Evolutionary conservation across 2,329 filamentous ascomycete genomes (phyloP).

Genomic region (Nothomitra cinnamomea): DNA sequence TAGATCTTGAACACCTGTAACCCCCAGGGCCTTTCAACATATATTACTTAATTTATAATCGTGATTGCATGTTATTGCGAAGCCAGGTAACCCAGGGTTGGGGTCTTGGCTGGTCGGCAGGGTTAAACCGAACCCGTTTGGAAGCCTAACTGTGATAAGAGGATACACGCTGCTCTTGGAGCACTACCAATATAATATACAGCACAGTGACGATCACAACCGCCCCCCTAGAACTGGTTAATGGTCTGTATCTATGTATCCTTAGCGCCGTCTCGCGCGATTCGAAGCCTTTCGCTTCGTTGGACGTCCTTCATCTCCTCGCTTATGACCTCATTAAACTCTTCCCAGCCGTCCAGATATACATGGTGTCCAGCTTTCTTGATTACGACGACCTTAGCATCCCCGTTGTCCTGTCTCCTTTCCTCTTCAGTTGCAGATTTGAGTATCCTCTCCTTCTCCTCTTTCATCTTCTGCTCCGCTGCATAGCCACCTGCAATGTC

Average conservation of each 20-base stretch:
- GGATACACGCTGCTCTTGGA: too few relatives aligned
- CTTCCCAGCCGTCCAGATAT: slow-evolving; percentile 51
- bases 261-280: not conserved
- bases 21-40: too few relatives aligned
- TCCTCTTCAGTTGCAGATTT: slow-evolving; percentile 49
- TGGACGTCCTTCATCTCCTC: slow-evolving; percentile 50
- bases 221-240: too few relatives aligned
- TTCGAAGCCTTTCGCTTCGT: slow-evolving; percentile 15
- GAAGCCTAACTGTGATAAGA: too few relatives aligned
- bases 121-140: too few relatives aligned
- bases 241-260: not conserved
- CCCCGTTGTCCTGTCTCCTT: slow-evolving; percentile 54
- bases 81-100: too few relatives aligned
- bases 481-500: slow-evolving; percentile 74
- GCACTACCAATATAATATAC: too few relatives aligned
- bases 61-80: too few relatives aligned
- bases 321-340: slow-evolving; percentile 49
- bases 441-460: slow-evolving; percentile 44
- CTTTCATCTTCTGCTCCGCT: slow-evolving; percentile 60
- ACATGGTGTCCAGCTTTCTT: slow-evolving; percentile 53
- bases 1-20: too few relatives aligned
- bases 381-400: slow-evolving; percentile 68
- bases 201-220: too few relatives aligned
- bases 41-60: too few relatives aligned
- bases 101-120: too few relatives aligned